A percentile compares a stretch with the other conserved stretches of the same genome.
Conservation (phyloP, 164 flowering plant genomes). For the Nymphaea thermarum region DNA sequence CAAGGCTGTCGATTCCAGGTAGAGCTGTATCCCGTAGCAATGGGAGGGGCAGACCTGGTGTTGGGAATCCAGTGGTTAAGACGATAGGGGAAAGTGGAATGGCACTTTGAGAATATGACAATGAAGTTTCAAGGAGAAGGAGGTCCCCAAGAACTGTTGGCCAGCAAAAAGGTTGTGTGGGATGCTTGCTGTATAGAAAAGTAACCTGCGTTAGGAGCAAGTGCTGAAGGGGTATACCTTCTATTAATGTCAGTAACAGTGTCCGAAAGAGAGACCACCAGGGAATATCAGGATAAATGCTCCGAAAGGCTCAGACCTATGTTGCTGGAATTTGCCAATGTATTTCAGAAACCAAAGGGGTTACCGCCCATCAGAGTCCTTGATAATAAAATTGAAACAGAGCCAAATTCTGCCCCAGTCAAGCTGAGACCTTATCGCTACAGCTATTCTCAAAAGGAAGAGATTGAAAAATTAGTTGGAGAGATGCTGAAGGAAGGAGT, state of each 20-base stretch:
- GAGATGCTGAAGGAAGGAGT: background rate
- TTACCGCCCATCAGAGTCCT: background rate
- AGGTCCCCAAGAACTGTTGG: no score
- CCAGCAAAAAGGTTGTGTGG: background rate
- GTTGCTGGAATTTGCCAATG: background rate
- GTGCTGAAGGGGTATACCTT: background rate
- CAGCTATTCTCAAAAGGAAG: background rate
- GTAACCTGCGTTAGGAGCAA: background rate
- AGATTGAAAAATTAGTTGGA: background rate
- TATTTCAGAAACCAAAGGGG: background rate
- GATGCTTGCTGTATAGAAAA: background rate
- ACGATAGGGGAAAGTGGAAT: no score
- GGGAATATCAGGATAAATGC: background rate
- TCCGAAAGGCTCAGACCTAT: background rate
- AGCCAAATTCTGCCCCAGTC: background rate
- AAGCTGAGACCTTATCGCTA: background rate
- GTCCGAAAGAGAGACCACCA: background rate
- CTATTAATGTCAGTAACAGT: background rate
- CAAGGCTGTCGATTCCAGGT: no score
- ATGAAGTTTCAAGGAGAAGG: no score
- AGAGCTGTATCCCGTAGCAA: no score
- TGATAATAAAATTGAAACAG: background rate
- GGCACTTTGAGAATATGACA: no score
- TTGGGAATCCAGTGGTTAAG: no score
- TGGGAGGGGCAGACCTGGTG: no score